These are phyloP conservation scores for Dendrocalamus latiflorus DNA, from an alignment of 202 grass and related monocot species.

Conservation along the genomic window DNA sequence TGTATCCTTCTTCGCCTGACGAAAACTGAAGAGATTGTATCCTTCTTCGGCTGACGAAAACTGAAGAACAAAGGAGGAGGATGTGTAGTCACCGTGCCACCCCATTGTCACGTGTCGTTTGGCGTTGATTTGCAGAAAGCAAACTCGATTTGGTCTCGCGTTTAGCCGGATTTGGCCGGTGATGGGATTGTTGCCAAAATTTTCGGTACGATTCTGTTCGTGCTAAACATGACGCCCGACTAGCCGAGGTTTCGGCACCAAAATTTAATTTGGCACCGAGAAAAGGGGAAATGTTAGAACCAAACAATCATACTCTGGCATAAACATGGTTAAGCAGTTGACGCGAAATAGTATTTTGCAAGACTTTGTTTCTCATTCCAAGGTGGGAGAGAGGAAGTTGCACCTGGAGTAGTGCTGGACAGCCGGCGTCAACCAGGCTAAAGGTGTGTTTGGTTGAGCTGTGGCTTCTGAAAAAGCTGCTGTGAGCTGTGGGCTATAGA, in stretches of 20 bases:
- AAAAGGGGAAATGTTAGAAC: neutral
- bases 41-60: too few relatives aligned
- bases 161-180: neutral
- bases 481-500: too few relatives aligned
- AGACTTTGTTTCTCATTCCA: neutral
- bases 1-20: too few relatives aligned
- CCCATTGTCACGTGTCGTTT: neutral
- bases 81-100: neutral
- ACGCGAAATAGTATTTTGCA: neutral
- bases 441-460: too few relatives aligned
- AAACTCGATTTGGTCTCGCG: too few relatives aligned
- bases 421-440: too few relatives aligned
- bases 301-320: neutral
- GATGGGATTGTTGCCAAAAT: neutral
- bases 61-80: too few relatives aligned
- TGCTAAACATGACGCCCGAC: neutral
- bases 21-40: too few relatives aligned
- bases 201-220: neutral
- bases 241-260: too few relatives aligned
- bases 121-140: neutral
- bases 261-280: too few relatives aligned
- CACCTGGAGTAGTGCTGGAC: neutral
- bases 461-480: too few relatives aligned
- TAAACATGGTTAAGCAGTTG: neutral
- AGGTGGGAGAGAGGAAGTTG: neutral